phyloP scores from a whole-genome alignment of 495 filamentous ascomycete species.

The Penicillium diatomitis region DNA sequence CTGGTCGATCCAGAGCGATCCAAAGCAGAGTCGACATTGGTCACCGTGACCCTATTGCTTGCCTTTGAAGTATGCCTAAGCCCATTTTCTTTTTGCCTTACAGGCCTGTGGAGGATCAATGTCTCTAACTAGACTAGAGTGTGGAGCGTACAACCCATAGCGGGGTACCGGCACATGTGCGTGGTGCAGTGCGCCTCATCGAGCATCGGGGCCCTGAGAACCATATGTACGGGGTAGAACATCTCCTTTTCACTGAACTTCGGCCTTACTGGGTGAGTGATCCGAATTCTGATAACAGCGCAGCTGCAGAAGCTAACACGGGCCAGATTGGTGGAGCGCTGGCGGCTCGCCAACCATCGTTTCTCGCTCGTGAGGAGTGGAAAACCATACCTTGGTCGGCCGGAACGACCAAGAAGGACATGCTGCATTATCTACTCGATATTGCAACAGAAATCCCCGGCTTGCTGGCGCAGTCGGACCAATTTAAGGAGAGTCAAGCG shows the following conservation, averaged over 20 bases:
- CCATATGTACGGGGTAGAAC: constrained; percentile 37
- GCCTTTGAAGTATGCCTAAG: constrained; percentile 28
- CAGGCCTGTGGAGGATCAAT: neutral
- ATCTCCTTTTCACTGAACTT: constrained; percentile 34
- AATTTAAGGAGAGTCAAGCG: constrained; percentile 16
- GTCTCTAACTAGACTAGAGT: constrained; percentile 19
- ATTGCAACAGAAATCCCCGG: constrained; percentile 32
- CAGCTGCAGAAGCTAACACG: neutral
- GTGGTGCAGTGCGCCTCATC: constrained; percentile 33
- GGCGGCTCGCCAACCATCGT: constrained; percentile 23
- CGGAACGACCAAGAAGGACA: constrained; percentile 32
- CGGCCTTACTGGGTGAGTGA: constrained; percentile 36
- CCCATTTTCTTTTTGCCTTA: neutral
- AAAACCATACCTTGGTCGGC: constrained; percentile 37
- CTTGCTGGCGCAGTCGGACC: constrained; percentile 24
- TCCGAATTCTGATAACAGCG: neutral
- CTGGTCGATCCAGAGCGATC: constrained; percentile 32
- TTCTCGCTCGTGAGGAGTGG: constrained; percentile 33
- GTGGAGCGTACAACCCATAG: constrained; percentile 33
- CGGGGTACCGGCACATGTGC: constrained; percentile 31
- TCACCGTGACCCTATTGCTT: constrained; percentile 35
- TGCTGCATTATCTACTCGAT: constrained; percentile 34
- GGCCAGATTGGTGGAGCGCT: constrained; percentile 28
- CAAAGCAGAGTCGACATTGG: constrained; percentile 35
- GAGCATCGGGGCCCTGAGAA: constrained; percentile 38